Conservation (phyloP, 495 filamentous ascomycete species). For the Daldinia loculata region DNA sequence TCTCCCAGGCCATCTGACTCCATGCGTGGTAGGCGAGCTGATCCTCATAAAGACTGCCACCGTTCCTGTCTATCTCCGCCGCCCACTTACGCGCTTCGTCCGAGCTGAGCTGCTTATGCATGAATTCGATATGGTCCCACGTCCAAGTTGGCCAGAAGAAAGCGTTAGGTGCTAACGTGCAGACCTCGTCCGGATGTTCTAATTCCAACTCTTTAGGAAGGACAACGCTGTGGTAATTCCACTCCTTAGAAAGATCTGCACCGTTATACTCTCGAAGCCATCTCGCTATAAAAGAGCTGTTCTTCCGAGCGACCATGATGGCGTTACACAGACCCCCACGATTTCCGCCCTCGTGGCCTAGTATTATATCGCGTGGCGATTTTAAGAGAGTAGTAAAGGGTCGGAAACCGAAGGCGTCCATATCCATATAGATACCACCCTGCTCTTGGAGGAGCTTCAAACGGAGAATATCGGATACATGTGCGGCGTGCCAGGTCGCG, state of each 20-base stretch:
- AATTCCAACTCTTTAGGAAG: constrained; percentile 54
- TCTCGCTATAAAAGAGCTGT: constrained; percentile 52
- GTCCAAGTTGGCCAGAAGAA: constrained; percentile 65
- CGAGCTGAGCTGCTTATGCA: constrained; percentile 51
- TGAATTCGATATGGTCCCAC: constrained; percentile 55
- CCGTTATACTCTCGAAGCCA: constrained; percentile 54
- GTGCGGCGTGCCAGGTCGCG: constrained; percentile 51
- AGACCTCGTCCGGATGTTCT: constrained; percentile 51
- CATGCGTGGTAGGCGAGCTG: constrained; percentile 59
- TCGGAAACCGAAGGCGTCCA: constrained; percentile 54
- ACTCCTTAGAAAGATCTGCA: constrained; percentile 51
- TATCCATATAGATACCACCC: constrained; percentile 59
- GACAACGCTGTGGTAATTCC: constrained; percentile 58
- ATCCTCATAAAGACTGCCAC: constrained; percentile 53
- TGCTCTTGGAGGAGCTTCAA: constrained; percentile 51
- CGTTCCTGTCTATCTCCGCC: constrained; percentile 48
- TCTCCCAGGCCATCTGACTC: constrained; percentile 57
- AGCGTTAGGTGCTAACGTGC: constrained; percentile 52
- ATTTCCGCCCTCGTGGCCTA: constrained; percentile 58
- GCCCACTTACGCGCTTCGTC: constrained; percentile 49
- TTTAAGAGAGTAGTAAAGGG: constrained; percentile 48
- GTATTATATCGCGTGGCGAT: constrained; percentile 50
- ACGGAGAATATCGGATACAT: constrained; percentile 57
- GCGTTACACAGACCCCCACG: constrained; percentile 59
- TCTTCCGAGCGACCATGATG: constrained; percentile 54